Evolutionary conservation across 352 stramenopile species (phyloP), one percentile per base, ranked within the genome.

Genomic region (Vaucheria bursata): DNA sequence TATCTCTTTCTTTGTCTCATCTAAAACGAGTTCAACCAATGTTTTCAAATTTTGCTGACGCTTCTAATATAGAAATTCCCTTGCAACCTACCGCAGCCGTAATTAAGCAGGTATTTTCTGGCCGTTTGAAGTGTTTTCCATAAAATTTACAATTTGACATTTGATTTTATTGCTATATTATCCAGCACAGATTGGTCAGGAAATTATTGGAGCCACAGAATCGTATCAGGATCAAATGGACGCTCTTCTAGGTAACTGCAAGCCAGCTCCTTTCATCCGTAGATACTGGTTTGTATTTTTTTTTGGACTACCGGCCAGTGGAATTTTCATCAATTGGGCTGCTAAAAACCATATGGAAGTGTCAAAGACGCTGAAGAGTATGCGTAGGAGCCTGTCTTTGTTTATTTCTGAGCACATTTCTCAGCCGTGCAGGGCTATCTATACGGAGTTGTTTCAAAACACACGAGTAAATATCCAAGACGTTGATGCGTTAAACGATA

Each of bases 401-500:
- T 83, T 83, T 34, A 34, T 78, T 36, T 59, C 38, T 18, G 78
- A 83, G 36, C 78, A 83, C 32, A 80, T 83, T 12, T 83, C 78
- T 33, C 66, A 83, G 40, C 78, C 78, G 12, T 84, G 66, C 7
- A 50, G 66, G 75, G 78, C 73, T 50, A 83, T 83, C 37, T 81
- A 77, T 68, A 76, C 80, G 31, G 78, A 83, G 75, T 66, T 83
- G n/a, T 71, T 83, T 40, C 70, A 68, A 45, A 83, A 83, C 49
- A 40, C 76, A 38, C 72, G 52, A 32, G 33, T 72, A 31, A 82
- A 39, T 3, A 84, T 87, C 6, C 73, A 83, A 1, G 84, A 87
- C 75, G 71, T 67, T 7, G 77, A 81, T 29, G 84, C 84, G 12
- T 76, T 87, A 33, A 52, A 52, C 12, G 84, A 87, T 68, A 82